Percentiles rank a stretch among this genome's conserved stretches.
phyloP scores from a whole-genome alignment of 768 basidiomycete species.

The Clavulina sp. region DNA sequence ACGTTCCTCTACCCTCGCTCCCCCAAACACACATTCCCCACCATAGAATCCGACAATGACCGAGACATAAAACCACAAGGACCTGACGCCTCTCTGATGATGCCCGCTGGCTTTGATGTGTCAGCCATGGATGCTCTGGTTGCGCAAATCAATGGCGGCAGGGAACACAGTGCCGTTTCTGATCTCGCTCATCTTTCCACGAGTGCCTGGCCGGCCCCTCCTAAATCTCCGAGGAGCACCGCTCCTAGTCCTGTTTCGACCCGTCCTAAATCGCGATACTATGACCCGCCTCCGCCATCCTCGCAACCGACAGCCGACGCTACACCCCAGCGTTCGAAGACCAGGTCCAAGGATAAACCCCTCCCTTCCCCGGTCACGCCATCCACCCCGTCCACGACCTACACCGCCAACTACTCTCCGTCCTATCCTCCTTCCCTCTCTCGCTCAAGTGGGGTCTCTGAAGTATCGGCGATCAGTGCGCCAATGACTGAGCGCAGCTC shows the following conservation, averaged over 20 bases:
- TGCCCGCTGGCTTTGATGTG: conserved; percentile 61
- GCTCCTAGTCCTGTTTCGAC: no score
- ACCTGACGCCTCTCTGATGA: conserved; percentile 33
- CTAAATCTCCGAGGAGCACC: no score
- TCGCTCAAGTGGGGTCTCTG: conserved; percentile 6
- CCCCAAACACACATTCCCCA: background rate
- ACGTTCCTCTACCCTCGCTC: background rate
- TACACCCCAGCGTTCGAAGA: background rate
- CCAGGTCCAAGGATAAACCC: background rate
- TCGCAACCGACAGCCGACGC: background rate
- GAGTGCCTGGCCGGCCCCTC: background rate
- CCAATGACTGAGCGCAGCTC: conserved; percentile 3
- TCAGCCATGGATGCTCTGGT: conserved; percentile 81
- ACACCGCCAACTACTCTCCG: background rate
- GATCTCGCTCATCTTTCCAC: conserved; percentile 30
- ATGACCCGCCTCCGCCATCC: no score
- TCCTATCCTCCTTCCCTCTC: conserved; percentile 5
- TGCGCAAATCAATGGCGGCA: conserved; percentile 64
- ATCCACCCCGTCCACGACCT: background rate
- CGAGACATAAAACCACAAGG: background rate
- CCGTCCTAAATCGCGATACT: no score
- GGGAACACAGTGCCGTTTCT: conserved; percentile 12
- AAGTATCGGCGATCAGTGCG: background rate
- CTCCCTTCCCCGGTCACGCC: no score
- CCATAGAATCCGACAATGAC: background rate